phyloP scores from a whole-genome alignment of 2,329 filamentous ascomycete species.

The Geosmithia putterillii region DNA sequence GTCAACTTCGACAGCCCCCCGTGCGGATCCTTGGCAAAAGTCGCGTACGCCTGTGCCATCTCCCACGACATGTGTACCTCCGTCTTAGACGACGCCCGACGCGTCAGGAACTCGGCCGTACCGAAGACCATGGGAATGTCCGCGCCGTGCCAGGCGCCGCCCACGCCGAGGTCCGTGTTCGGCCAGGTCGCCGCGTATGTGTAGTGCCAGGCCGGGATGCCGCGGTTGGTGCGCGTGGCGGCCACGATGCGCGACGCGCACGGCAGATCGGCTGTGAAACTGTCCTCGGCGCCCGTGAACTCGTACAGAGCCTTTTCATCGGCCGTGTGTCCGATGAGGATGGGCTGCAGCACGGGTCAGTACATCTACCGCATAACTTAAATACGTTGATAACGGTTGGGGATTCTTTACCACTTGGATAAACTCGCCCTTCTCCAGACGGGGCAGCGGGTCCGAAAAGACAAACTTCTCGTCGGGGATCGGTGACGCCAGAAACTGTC shows the following conservation, averaged over 20 bases:
- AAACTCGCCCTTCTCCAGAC: background rate
- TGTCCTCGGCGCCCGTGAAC: background rate
- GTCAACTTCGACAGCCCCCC: background rate
- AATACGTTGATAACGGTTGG: background rate
- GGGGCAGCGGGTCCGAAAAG: background rate
- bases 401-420: background rate
- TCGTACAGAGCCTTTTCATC: background rate
- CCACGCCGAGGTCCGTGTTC: background rate
- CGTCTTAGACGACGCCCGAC: background rate
- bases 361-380: no score
- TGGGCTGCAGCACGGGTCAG: background rate
- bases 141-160: background rate
- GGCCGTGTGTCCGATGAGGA: background rate
- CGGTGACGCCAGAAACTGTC: background rate
- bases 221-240: background rate
- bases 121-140: background rate
- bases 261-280: background rate
- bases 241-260: background rate
- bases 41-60: background rate
- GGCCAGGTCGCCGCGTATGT: background rate
- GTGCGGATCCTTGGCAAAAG: background rate
- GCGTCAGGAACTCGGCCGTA: background rate
- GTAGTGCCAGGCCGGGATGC: background rate
- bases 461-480: background rate
- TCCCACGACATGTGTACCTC: background rate